phyloP scores from a whole-genome alignment of 2,329 filamentous ascomycete genomes.

The Colletotrichum scovillei region DNA sequence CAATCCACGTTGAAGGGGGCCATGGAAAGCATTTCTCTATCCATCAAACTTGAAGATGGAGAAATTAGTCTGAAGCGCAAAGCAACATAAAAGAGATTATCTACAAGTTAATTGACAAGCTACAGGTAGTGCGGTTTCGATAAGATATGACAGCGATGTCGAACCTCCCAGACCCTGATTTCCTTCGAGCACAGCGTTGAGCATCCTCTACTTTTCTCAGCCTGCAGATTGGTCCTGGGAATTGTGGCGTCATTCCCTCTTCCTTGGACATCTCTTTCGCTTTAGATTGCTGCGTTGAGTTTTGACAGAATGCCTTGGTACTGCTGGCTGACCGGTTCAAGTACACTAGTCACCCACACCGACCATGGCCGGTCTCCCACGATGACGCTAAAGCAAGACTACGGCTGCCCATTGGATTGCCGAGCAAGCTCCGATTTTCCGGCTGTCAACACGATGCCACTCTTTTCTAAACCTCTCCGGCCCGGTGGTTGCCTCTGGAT shows the following conservation, averaged over 20 bases:
- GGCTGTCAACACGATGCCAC: conserved; percentile 11
- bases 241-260: neutral
- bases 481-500: neutral
- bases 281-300: neutral
- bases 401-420: neutral
- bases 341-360: neutral
- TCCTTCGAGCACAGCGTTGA: neutral
- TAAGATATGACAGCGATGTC: neutral
- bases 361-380: neutral
- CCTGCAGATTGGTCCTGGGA: neutral
- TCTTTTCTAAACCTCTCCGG: neutral
- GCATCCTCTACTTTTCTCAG: neutral
- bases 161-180: too few species aligned
- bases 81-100: neutral
- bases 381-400: neutral
- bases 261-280: neutral
- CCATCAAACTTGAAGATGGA: neutral
- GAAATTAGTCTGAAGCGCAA: neutral
- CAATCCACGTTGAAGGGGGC: neutral
- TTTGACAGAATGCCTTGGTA: neutral
- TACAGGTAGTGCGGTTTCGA: neutral
- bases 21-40: neutral
- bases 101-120: neutral
- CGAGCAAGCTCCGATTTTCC: conserved; percentile 19
- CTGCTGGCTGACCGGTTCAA: neutral